Evolutionary conservation across 192 early-diverging fungal genomes (phyloP).

Genomic region (Entomortierella parvispora): DNA sequence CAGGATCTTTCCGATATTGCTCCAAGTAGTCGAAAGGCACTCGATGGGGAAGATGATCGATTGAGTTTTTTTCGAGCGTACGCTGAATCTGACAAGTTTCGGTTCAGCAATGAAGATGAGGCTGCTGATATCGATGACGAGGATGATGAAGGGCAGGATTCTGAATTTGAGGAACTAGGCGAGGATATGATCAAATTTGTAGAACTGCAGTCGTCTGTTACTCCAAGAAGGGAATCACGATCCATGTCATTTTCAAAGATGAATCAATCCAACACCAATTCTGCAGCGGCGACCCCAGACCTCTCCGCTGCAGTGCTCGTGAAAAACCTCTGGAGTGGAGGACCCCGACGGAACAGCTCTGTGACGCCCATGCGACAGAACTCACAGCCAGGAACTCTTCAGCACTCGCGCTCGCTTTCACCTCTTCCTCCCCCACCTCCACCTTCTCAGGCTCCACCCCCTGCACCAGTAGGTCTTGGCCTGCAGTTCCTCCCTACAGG

Average conservation of each 20-base stretch:
- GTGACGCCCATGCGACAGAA: too few species aligned
- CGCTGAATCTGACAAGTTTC: neutral
- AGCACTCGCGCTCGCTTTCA: too few species aligned
- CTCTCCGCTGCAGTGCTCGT: slow-evolving; percentile 32
- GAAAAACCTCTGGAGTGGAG: slow-evolving; percentile 27
- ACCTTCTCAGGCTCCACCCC: too few species aligned
- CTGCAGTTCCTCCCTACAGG: too few species aligned
- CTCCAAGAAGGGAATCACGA: slow-evolving; percentile 23
- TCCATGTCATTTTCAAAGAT: slow-evolving; percentile 20
- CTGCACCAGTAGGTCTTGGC: too few species aligned
- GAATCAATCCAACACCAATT: neutral
- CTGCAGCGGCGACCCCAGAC: slow-evolving; percentile 15
- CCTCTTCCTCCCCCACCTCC: too few species aligned
- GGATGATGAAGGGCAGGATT: slow-evolving; percentile 41
- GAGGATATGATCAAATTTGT: slow-evolving; percentile 54
- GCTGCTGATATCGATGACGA: slow-evolving; percentile 6
- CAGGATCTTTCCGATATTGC: slow-evolving; percentile 10
- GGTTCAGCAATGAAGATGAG: neutral
- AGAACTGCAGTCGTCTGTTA: slow-evolving; percentile 31
- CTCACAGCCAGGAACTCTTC: too few species aligned
- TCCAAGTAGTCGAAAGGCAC: slow-evolving; percentile 5
- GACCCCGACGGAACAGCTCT: neutral
- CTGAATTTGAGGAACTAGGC: slow-evolving; percentile 44
- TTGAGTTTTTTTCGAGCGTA: slow-evolving; percentile 5
- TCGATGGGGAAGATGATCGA: slow-evolving; percentile 30